Base-by-base conservation (phyloP, 768 basidiomycete genomes). In the Phaffia australis region DNA sequence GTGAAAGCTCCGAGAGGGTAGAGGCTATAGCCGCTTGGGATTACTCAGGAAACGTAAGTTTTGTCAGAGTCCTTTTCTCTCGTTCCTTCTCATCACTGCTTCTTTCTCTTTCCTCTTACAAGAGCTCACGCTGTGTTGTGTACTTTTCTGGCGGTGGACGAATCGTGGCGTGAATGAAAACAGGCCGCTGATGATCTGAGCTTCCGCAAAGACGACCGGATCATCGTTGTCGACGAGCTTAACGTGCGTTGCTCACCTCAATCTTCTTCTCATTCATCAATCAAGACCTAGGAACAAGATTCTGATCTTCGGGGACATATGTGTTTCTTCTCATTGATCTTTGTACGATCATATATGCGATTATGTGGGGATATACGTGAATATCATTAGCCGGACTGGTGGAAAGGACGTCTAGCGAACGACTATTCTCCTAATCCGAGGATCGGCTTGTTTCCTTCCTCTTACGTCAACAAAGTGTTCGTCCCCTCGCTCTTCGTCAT, bases 371-470 rank as follows among this genome's bases (percentile, higher is more conserved):
- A 5, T 42, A 42, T 42, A 11, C 11, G 4, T 42, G 11, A 42
- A 4, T 11, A 4, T 42, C 11, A 11, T 42, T 42, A 64, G 63
- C 7, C 25, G 35, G 64, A 65, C 56, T 65, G 64, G 64, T 60
- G 32, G 48, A 65, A 65, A 49, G 64, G 64, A 16, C 49, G 50
- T 32, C 21, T 65, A 8, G 18, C 58, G 16, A 25, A 29, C 50
- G 46, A 65, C 49, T 42, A 47, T 15, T 58, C 56, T 9, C 32
- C 35, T 3, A 59, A 46, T 14, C 46, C 59, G 49, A 48, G 58
- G 3, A 54, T 60, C 64, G 64, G 64, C 25, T 59, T 65, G n/a
- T 65, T 65, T 23, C 64, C 64, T 16, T 52, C 57, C 1, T 51
- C 27, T 29, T 65, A 65, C 64, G 50, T 60, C 30, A 65, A 15